These are phyloP conservation scores for Myriosclerotinia duriaeana DNA, from an alignment of 2,329 filamentous ascomycete species.

Conservation along the genomic window DNA sequence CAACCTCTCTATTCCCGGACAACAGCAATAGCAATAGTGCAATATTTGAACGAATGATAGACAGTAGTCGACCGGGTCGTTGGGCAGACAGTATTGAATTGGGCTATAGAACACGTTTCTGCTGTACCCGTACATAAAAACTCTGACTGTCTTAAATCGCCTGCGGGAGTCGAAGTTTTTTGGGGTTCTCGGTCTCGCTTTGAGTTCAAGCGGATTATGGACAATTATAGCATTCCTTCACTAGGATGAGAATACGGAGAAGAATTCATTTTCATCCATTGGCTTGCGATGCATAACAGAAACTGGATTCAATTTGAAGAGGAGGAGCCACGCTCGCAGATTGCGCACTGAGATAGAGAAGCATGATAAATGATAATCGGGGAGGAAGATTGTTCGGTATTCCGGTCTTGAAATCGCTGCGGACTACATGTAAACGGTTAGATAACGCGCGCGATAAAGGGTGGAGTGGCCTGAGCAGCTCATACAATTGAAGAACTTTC, in stretches of 20 bases:
- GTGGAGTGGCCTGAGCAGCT: not conserved
- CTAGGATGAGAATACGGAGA: not conserved
- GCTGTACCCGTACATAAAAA: not conserved
- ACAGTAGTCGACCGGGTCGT: not conserved
- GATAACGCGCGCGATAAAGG: not conserved
- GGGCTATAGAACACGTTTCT: not conserved
- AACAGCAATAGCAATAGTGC: not conserved
- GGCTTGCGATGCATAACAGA: not conserved
- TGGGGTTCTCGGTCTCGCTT: not conserved
- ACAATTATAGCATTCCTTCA: conserved; percentile 1
- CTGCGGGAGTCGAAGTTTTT: not conserved
- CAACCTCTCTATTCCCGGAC: not conserved
- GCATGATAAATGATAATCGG: not conserved
- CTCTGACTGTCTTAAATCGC: not conserved
- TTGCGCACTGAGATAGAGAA: not conserved
- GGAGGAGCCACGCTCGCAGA: not conserved
- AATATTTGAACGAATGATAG: not conserved
- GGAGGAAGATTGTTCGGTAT: not conserved
- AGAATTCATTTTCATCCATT: not conserved
- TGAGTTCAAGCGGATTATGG: not conserved
- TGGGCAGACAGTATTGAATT: not conserved
- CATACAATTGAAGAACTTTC: not conserved
- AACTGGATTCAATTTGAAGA: not conserved
- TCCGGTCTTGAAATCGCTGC: not conserved
- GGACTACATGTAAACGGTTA: not conserved